Percentiles rank a stretch among this genome's conserved stretches.
phyloP scores from a whole-genome alignment of 1,284 basidiomycete genomes.

The Sanghuangporus weigelae region DNA sequence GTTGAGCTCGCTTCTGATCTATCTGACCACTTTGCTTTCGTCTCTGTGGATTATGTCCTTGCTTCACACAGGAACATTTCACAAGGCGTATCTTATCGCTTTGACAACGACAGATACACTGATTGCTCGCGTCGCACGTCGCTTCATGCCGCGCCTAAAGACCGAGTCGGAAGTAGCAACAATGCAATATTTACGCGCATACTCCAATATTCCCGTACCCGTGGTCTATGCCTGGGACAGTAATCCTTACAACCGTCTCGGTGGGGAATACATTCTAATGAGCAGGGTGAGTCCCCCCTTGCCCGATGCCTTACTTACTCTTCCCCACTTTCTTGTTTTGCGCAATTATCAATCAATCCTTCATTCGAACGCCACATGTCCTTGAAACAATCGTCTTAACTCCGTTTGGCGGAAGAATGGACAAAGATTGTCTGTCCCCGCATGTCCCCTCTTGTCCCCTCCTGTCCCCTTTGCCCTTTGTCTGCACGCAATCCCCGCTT shows the following conservation, averaged over 20 bases:
- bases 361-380: not conserved
- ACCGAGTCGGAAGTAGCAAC: constrained; percentile 81
- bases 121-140: constrained; percentile 71
- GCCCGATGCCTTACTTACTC: not conserved
- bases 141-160: constrained; percentile 78
- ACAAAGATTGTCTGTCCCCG: not conserved
- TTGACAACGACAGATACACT: constrained; percentile 43
- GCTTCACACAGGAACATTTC: constrained; percentile 57
- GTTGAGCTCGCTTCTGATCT: not conserved
- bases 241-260: constrained; percentile 76
- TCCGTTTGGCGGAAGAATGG: not conserved
- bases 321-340: not conserved
- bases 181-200: constrained; percentile 64
- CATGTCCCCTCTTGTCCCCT: no score
- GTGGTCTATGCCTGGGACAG: constrained; percentile 69
- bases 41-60: not conserved
- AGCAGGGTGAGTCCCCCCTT: constrained; percentile 53
- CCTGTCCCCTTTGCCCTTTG: not conserved
- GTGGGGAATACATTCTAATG: constrained; percentile 80
- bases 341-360: not conserved
- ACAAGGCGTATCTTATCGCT: constrained; percentile 76
- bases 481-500: not conserved
- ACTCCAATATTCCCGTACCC: constrained; percentile 67
- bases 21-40: constrained; percentile 14
- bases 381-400: not conserved